Conservation (phyloP, 2,329 filamentous ascomycete genomes). For the Stagonosporopsis tanaceti region DNA sequence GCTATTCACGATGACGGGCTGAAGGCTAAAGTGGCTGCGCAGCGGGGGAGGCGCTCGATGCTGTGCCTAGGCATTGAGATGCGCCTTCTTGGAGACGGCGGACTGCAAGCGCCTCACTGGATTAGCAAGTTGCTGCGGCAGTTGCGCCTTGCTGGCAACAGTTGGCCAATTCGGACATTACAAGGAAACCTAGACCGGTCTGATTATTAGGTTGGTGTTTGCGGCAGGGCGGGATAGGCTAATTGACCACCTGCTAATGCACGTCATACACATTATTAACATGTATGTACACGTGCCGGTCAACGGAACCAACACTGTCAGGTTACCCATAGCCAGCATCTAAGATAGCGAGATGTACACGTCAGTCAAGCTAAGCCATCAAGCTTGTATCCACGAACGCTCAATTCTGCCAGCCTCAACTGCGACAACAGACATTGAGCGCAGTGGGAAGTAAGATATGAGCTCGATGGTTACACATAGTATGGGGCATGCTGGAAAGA, state of each 20-base stretch:
- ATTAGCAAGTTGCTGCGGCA: conserved; percentile 11
- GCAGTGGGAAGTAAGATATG: not conserved
- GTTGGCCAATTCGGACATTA: conserved; percentile 15
- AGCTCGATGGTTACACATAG: not conserved
- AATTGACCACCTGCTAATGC: conserved; percentile 7
- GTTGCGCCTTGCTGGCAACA: conserved; percentile 6
- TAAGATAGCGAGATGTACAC: too few species aligned
- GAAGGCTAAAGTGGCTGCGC: conserved; percentile 7
- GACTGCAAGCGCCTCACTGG: conserved; percentile 15
- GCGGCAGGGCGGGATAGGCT: conserved; percentile 11
- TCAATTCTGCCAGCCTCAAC: not conserved
- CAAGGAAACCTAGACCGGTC: conserved; percentile 20
- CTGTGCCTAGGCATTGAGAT: conserved; percentile 8
- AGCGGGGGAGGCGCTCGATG: conserved; percentile 14
- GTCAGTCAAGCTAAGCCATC: not conserved
- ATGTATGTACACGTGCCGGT: conserved; percentile 3
- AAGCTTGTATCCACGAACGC: not conserved
- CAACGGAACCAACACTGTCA: not conserved
- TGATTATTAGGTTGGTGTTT: conserved; percentile 19
- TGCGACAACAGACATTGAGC: not conserved
- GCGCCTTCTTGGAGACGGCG: conserved; percentile 12
- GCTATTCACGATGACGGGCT: conserved; percentile 5
- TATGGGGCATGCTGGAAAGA: not conserved
- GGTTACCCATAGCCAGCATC: too few species aligned
- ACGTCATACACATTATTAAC: conserved; percentile 15